Evolutionary conservation across 306 rosid species (phyloP).

Genomic region (Prunus padus): DNA sequence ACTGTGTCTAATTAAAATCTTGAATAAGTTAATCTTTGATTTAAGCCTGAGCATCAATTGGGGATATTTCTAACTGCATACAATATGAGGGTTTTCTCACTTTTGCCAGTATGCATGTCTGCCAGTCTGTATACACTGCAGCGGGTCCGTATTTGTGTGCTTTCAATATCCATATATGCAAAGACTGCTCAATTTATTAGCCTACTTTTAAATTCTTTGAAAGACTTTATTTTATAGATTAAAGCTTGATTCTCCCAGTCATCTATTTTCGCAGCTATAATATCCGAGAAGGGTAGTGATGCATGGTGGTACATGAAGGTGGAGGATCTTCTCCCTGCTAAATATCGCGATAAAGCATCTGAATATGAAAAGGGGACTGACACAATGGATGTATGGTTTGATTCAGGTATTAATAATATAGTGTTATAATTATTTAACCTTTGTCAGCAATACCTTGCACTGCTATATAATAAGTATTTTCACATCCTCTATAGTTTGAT

Average conservation of each 20-base stretch:
- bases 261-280: constrained; percentile 61
- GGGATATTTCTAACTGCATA: constrained; percentile 19
- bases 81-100: constrained; percentile 1
- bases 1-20: not conserved
- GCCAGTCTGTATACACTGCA: constrained; percentile 1
- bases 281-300: constrained; percentile 93
- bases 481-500: not conserved
- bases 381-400: constrained; percentile 99
- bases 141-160: not conserved
- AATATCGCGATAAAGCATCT: constrained; percentile 74
- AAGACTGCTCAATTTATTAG: constrained; percentile 16
- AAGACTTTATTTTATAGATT: constrained; percentile 7
- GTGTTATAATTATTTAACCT: constrained; percentile 12
- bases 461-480: not conserved
- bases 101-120: not conserved
- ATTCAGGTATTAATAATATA: constrained; percentile 66
- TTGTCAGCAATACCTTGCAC: not conserved
- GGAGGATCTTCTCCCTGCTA: constrained; percentile 85
- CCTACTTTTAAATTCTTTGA: constrained; percentile 22
- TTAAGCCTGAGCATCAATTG: constrained; percentile 1
- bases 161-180: constrained; percentile 4
- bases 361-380: constrained; percentile 96
- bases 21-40: not conserved
- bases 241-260: constrained; percentile 15
- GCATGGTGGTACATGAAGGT: constrained; percentile 99